Evolutionary conservation across 768 basidiomycete species (phyloP).

Genomic region (Suillus discolor): DNA sequence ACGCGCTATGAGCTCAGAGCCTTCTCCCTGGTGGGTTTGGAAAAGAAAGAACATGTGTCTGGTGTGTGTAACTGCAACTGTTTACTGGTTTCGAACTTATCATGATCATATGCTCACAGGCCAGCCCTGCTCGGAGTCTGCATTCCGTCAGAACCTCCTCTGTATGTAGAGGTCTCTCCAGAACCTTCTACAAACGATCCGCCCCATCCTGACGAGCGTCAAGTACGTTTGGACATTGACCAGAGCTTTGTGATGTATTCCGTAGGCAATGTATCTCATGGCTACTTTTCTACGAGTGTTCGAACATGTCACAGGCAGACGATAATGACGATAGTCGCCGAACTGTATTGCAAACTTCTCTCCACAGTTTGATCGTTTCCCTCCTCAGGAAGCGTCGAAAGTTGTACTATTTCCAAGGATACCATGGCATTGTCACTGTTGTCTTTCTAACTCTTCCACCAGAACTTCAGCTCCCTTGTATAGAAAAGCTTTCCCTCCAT

Average conservation of each 20-base stretch:
- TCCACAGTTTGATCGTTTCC: constrained; percentile 73
- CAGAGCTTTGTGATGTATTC: constrained; percentile 94
- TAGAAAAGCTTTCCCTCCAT: constrained; percentile 76
- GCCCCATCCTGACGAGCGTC: constrained; percentile 77
- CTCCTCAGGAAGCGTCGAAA: constrained; percentile 73
- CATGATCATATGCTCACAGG: constrained; percentile 22
- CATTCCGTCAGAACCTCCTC: constrained; percentile 40
- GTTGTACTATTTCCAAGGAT: constrained; percentile 89
- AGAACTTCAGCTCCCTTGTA: constrained; percentile 55
- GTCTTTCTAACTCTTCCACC: constrained; percentile 72
- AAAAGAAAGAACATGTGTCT: constrained; percentile 52
- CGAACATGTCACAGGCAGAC: constrained; percentile 12
- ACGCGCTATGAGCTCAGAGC: constrained; percentile 46
- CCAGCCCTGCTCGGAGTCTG: constrained; percentile 35
- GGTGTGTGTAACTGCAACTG: constrained; percentile 47
- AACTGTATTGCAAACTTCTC: constrained; percentile 54
- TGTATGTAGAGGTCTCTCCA: constrained; percentile 27
- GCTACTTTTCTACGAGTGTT: constrained; percentile 15
- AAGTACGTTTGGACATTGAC: constrained; percentile 88
- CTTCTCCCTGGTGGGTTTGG: constrained; percentile 68
- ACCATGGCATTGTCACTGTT: constrained; percentile 90
- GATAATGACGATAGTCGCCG: constrained; percentile 23
- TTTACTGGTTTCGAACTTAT: constrained; percentile 23
- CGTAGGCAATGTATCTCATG: constrained; percentile 55
- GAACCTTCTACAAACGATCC: constrained; percentile 13